Evolutionary conservation across 768 basidiomycete species (phyloP), one percentile per base, ranked within the genome.

Genomic region (Postia placenta): DNA sequence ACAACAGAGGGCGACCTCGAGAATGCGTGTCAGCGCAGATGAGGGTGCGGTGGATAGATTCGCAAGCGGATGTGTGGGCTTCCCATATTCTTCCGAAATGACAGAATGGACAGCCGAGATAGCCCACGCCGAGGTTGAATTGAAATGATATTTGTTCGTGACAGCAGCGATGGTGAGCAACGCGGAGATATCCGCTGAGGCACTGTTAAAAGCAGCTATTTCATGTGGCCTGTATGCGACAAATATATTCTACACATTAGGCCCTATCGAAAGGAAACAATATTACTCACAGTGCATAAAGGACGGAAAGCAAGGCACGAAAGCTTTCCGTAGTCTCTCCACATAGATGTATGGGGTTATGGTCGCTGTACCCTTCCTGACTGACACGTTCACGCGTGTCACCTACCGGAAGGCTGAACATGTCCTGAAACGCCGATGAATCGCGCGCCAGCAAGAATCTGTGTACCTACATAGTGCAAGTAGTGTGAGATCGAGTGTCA

Each of bases 251-350:
- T 19, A 22, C 4, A 11, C 3, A 6, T 36, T 35, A n/a, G 19
- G 14, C 39, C 20, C n/a, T n/a, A 19, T 19, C 11, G 43, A 43
- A 38, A 45, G 35, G 11, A 23, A 46, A 37, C 4, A 17, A 24
- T 33, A 3, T 14, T 12, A 66, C 68, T 55, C 53, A 76, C 74
- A 70, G 61, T 26, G 67, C 62, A 43, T 68, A 69, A 28, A 71
- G 62, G 2, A 70, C 68, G 54, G 63, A 67, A 15, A 75, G 58
- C 17, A 76, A 59, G 17, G 63, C 55, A 27, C 63, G 64, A 50
- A 76, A 73, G 38, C 73, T 65, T 15, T 64, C 60, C 12, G 59
- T 63, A 11, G 68, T 65, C 45, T 70, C 72, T 4, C 69, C 71
- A 30, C 52, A 56, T n/a, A 76, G 57, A 1, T 59, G 44, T 28